Evolutionary conservation across 306 rosid genomes (phyloP).

Genomic region (Hippophae tibetana): DNA sequence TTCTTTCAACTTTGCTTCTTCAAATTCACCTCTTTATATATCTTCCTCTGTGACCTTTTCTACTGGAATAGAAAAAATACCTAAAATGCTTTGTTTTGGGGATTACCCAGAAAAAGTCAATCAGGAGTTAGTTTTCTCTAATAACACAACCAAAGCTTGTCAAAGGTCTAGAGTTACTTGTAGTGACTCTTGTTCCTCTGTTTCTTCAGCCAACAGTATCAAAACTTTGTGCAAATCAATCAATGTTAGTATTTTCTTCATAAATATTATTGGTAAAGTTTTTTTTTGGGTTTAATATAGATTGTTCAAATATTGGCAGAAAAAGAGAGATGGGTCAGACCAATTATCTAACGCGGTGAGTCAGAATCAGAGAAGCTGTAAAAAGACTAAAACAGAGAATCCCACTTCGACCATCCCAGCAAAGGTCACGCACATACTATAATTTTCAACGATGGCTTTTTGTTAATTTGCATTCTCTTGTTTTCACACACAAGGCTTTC

Average conservation of each 20-base stretch:
- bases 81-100: constrained; percentile 67
- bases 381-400: constrained; percentile 43
- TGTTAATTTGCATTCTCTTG: constrained; percentile 12
- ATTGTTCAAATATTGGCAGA: constrained; percentile 22
- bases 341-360: constrained; percentile 19
- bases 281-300: background rate
- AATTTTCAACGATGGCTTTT: background rate
- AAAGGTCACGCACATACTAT: constrained; percentile 36
- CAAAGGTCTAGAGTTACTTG: constrained; percentile 56
- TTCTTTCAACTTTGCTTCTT: constrained; percentile 12
- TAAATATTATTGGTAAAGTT: background rate
- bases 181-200: constrained; percentile 45
- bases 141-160: constrained; percentile 17
- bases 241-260: constrained; percentile 20
- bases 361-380: constrained; percentile 32
- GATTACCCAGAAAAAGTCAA: constrained; percentile 9
- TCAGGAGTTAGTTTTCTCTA: constrained; percentile 7
- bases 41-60: constrained; percentile 22
- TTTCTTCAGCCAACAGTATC: constrained; percentile 42
- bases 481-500: background rate
- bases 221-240: constrained; percentile 27
- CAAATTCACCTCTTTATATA: too few species aligned
- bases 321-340: constrained; percentile 44
- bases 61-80: constrained; percentile 27
- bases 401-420: constrained; percentile 34